Evolutionary conservation across 2,329 filamentous ascomycete genomes (phyloP).

Genomic region (Blumeria graminis): DNA sequence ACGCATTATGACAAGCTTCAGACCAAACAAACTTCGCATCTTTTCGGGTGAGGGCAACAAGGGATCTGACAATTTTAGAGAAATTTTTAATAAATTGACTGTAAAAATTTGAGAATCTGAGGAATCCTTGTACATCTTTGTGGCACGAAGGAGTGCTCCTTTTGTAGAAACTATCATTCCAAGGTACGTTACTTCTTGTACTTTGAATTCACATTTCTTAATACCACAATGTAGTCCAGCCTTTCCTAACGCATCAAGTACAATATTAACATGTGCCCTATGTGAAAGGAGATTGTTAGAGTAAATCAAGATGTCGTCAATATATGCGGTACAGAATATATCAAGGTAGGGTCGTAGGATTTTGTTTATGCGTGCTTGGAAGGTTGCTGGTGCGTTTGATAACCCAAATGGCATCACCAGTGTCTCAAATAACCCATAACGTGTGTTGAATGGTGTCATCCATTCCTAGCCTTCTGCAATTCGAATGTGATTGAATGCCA

Average conservation of each 20-base stretch:
- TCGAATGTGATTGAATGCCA: not conserved
- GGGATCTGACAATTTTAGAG: not conserved
- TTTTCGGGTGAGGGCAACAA: not conserved
- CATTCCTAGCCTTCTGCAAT: not conserved
- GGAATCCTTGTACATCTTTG: not conserved
- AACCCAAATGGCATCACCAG: slow-evolving; percentile 1
- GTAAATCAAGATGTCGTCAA: not conserved
- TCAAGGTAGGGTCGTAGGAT: too few relatives aligned
- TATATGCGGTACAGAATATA: too few relatives aligned
- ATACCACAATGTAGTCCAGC: not conserved
- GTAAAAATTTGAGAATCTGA: not conserved
- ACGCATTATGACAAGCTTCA: not conserved
- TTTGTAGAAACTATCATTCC: not conserved
- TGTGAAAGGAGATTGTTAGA: not conserved
- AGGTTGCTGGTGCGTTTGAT: not conserved
- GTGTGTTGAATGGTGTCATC: not conserved
- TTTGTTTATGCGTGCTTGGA: not conserved
- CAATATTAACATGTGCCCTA: too few relatives aligned
- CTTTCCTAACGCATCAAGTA: not conserved
- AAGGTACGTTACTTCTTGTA: not conserved
- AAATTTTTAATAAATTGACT: not conserved
- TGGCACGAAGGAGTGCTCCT: not conserved
- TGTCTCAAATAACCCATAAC: not conserved
- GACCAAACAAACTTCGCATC: not conserved
- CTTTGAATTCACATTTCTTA: not conserved